Evolutionary conservation across 2,329 filamentous ascomycete genomes (phyloP).

Genomic region (Phyllosticta citriasiana): DNA sequence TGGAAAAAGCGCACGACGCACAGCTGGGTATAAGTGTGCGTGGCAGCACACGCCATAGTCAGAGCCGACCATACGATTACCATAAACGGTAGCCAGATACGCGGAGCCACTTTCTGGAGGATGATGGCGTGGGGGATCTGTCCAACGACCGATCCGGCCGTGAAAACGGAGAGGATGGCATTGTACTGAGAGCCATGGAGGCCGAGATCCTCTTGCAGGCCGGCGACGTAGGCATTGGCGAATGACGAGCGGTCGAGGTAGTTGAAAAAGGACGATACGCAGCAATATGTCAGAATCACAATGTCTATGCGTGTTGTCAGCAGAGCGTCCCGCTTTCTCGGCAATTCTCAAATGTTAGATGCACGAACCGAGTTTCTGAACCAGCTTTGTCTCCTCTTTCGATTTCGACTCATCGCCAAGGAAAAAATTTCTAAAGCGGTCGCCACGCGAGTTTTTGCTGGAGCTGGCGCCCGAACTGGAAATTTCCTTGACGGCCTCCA

Average conservation of each 20-base stretch:
- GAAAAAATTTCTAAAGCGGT: background rate
- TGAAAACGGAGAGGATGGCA: conserved; percentile 21
- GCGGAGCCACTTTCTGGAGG: conserved; percentile 20
- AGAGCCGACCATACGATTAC: conserved; percentile 20
- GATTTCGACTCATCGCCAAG: conserved; percentile 11
- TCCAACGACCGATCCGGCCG: conserved; percentile 18
- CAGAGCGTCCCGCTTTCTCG: background rate
- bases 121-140: conserved; percentile 22
- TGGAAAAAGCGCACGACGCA: conserved; percentile 20
- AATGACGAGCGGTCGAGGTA: conserved; percentile 22
- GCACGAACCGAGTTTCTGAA: conserved; percentile 22
- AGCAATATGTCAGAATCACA: conserved; percentile 18
- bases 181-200: conserved; percentile 21
- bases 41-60: conserved; percentile 21
- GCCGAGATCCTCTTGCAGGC: conserved; percentile 18
- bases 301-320: background rate
- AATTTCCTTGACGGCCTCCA: background rate
- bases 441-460: background rate
- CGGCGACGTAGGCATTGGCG: conserved; percentile 23
- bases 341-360: conserved; percentile 10
- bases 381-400: conserved; percentile 17
- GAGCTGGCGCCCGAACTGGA: background rate
- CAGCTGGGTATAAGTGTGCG: conserved; percentile 19
- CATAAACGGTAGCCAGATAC: conserved; percentile 22
- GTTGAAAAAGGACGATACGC: conserved; percentile 24